Percentiles rank a stretch among this genome's conserved stretches.
phyloP scores from a whole-genome alignment of 192 early-diverging fungal species.

The Entrophospora sp. region DNA sequence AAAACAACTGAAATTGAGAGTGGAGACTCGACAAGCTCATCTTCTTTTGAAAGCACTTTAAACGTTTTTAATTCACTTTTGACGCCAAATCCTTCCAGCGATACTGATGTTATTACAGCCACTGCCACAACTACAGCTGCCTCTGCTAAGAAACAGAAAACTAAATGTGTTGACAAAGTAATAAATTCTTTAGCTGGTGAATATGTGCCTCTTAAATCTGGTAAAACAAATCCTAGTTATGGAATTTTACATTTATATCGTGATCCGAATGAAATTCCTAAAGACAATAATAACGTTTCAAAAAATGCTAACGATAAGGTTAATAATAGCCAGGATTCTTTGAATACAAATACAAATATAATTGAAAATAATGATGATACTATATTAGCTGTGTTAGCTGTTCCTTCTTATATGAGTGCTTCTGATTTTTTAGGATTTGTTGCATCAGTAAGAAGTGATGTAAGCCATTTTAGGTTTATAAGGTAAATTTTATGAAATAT shows the following conservation, averaged over 20 bases:
- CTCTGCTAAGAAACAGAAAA: no score
- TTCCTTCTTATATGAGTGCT: conserved; percentile 82
- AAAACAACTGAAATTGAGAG: neutral
- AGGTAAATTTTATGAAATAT: conserved; percentile 25
- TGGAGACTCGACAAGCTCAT: neutral
- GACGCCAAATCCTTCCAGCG: no score
- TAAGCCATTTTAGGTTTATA: conserved; percentile 70
- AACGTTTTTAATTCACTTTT: no score
- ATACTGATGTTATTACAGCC: no score
- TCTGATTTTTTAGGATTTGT: conserved; percentile 85
- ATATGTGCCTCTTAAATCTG: conserved; percentile 15
- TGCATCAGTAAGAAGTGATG: conserved; percentile 53
- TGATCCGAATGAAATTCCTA: conserved; percentile 28
- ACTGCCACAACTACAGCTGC: neutral
- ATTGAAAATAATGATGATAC: neutral
- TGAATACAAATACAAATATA: neutral
- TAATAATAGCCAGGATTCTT: neutral
- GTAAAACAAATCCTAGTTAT: conserved; percentile 22
- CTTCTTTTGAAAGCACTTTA: no score
- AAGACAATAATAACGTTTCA: neutral
- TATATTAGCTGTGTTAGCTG: conserved; percentile 55
- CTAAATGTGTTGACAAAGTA: conserved; percentile 7
- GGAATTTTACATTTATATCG: conserved; percentile 63
- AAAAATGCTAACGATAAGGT: neutral
- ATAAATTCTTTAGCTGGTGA: neutral